A percentile compares a stretch with the other conserved stretches of the same genome.
Evolutionary conservation across 805 yeast species (phyloP).

Genomic region (Candida piceae): DNA sequence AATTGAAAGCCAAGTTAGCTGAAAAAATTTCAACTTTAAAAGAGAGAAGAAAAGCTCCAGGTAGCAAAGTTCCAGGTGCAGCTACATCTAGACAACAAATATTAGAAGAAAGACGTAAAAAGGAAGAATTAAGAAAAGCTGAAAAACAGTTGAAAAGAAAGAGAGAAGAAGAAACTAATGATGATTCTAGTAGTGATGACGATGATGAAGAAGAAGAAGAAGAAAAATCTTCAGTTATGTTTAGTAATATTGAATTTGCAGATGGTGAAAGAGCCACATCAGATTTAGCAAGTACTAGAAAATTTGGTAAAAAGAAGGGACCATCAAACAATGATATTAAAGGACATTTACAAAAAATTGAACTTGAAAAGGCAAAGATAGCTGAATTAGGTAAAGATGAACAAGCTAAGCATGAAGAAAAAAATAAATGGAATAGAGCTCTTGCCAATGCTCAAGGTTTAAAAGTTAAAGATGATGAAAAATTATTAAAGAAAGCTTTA

Average conservation of each 20-base stretch:
- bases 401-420: slow-evolving; percentile 57
- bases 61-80: slow-evolving; percentile 74
- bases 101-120: slow-evolving; percentile 56
- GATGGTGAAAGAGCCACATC: slow-evolving; percentile 80
- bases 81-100: slow-evolving; percentile 80
- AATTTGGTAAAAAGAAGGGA: slow-evolving; percentile 62
- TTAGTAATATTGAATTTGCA: slow-evolving; percentile 74
- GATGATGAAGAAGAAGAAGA: slow-evolving; percentile 32
- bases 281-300: slow-evolving; percentile 57
- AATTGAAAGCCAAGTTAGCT: slow-evolving; percentile 74
- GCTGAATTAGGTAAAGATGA: slow-evolving; percentile 55
- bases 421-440: slow-evolving; percentile 80
- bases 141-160: slow-evolving; percentile 20
- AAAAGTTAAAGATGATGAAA: slow-evolving; percentile 86
- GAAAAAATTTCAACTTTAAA: slow-evolving; percentile 63
- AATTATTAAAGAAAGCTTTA: slow-evolving; percentile 76
- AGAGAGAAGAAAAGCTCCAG: slow-evolving; percentile 89
- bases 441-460: slow-evolving; percentile 84
- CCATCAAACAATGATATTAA: slow-evolving; percentile 81
- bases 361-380: slow-evolving; percentile 64
- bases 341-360: slow-evolving; percentile 74
- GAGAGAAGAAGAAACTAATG: slow-evolving; percentile 31
- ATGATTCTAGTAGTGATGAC: slow-evolving; percentile 38
- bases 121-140: slow-evolving; percentile 34
- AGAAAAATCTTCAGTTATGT: slow-evolving; percentile 47